Evolutionary conservation across 2,329 filamentous ascomycete genomes (phyloP), one percentile per base, ranked within the genome.

Genomic region (Herpotrichia juniperi): DNA sequence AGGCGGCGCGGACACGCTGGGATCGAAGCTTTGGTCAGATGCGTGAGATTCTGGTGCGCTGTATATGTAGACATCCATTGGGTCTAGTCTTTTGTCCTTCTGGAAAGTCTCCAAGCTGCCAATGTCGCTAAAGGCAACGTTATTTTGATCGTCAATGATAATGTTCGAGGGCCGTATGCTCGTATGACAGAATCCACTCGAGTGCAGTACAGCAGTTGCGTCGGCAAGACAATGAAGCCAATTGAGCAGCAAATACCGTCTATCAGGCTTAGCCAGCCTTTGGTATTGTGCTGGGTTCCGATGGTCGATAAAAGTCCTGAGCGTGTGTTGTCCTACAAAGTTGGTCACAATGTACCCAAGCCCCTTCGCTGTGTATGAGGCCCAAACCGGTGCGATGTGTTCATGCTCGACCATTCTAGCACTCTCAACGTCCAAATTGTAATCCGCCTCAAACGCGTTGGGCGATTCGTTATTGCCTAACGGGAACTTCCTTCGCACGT

Each of bases 191-290:
- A 84, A 80, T 1, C 85, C 84, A 42, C 81, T 81, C 56, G 80
- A 81, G 66, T 92, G 89, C 2, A 92, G 74, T 56, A 83, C 88
- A 47, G 86, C 83, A 14, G 91, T 66, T 1, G 87, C 86, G 67
- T 90, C 87, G 34, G 82, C 79, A 3, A 92, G 79, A 67, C 89
- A 92, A 63, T 89, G 85, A 63, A 91, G 83, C 89, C 89, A 92
- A 68, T 89, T 87, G 66, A 90, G 78, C 4, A 91, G 69, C 14
- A 88, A 74, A 40, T 78, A 75, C 28, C 86, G 80, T 22, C 87
- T 79, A 34, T 83, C 80, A 45, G 79, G 76, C 65, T 89, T 88
- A 3, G 82, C 63, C 10, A 90, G 69, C 46, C 81, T 82, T 62
- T 88, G 87, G 68, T 88, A 81, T 19, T 83, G 81, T 19, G 81